Conservation (phyloP, 2,329 filamentous ascomycete genomes). For the Phialocephala sp. region DNA sequence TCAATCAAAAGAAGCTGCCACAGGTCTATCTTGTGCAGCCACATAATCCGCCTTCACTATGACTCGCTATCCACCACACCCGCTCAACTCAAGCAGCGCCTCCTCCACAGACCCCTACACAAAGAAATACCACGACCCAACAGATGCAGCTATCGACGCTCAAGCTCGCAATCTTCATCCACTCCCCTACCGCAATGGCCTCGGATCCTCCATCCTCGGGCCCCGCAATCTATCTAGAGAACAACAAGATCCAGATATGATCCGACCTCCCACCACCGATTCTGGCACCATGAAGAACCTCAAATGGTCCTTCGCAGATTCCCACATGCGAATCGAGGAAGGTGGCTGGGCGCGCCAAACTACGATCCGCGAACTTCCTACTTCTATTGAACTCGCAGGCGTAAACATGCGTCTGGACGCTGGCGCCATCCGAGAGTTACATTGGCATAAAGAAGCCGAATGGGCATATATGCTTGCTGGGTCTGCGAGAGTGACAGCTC, state of each 20-base stretch:
- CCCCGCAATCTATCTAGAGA: conserved; percentile 74
- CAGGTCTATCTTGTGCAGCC: background rate
- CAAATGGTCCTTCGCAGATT: conserved; percentile 73
- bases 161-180: conserved; percentile 66
- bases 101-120: conserved; percentile 57
- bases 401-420: conserved; percentile 81
- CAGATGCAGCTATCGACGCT: conserved; percentile 67
- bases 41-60: background rate
- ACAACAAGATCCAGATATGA: conserved; percentile 71
- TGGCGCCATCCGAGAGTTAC: conserved; percentile 76
- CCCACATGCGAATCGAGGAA: conserved; percentile 69
- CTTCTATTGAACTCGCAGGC: conserved; percentile 70
- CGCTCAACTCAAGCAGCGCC: background rate
- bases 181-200: conserved; percentile 66
- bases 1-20: background rate
- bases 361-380: conserved; percentile 66
- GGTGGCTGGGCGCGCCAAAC: conserved; percentile 79
- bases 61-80: background rate
- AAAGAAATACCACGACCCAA: conserved; percentile 63
- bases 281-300: conserved; percentile 73
- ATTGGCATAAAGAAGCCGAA: conserved; percentile 82
- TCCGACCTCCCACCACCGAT: conserved; percentile 75
- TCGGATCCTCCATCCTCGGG: conserved; percentile 70
- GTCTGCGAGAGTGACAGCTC: conserved; percentile 71
- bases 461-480: conserved; percentile 79